Conservation (phyloP, 2,329 filamentous ascomycete genomes). For the Colletotrichum orchidophilum region DNA sequence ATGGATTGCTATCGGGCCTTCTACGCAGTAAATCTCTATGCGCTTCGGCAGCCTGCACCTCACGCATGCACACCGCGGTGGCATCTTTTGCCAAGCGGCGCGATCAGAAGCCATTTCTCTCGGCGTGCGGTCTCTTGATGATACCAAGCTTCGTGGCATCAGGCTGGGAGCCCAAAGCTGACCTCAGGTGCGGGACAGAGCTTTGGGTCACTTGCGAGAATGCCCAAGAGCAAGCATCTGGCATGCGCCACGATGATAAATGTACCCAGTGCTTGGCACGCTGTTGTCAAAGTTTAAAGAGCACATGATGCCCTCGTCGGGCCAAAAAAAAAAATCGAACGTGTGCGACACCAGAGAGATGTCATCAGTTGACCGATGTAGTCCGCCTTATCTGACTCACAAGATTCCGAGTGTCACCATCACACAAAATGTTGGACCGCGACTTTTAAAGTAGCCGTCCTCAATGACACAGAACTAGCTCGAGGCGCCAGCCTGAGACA, state of each 20-base stretch:
- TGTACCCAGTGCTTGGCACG: not conserved
- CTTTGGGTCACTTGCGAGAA: not conserved
- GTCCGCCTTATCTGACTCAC: not conserved
- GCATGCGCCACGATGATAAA: constrained; percentile 1
- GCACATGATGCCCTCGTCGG: not conserved
- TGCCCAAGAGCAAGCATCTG: not conserved
- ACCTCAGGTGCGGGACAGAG: not conserved
- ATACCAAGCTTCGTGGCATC: constrained; percentile 34
- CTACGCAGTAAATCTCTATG: not conserved
- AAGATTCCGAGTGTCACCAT: not conserved
- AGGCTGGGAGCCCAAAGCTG: not conserved
- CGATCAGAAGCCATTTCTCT: not conserved
- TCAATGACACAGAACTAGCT: not conserved
- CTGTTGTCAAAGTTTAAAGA: not conserved
- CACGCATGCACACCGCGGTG: not conserved
- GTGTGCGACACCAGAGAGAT: not conserved
- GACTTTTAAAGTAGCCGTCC: not conserved
- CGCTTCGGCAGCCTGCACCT: not conserved
- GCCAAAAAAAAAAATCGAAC: not conserved
- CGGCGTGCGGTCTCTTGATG: not conserved
- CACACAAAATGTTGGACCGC: not conserved
- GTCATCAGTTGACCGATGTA: not conserved
- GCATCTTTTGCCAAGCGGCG: constrained; percentile 1
- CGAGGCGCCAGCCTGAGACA: not conserved
- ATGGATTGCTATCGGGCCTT: not conserved